phyloP scores from a whole-genome alignment of 768 basidiomycete genomes.

The Tephrocybe sp. region DNA sequence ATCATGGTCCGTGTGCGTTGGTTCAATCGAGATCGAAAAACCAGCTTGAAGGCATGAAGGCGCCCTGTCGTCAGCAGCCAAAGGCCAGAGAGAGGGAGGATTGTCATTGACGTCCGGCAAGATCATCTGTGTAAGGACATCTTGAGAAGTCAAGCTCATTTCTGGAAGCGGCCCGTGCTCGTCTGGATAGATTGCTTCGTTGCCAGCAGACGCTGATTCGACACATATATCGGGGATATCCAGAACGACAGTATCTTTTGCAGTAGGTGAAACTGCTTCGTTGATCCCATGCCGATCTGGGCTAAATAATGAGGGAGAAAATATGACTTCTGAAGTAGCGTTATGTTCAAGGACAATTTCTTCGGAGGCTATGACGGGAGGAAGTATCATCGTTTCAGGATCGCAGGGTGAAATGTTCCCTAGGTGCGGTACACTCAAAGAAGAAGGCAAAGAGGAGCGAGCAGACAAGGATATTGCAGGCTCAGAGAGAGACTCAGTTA shows the following conservation, averaged over 20 bases:
- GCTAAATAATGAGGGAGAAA: slow-evolving; percentile 5
- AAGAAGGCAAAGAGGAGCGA: not conserved
- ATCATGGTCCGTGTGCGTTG: slow-evolving; percentile 1
- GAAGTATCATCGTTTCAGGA: not conserved
- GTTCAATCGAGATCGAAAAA: slow-evolving; percentile 7
- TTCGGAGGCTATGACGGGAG: slow-evolving; percentile 2
- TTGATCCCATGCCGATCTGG: not conserved
- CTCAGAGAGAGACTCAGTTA: slow-evolving; percentile 10
- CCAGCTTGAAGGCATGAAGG: not conserved
- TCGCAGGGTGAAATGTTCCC: not conserved
- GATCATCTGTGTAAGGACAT: slow-evolving; percentile 8
- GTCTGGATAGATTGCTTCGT: not conserved
- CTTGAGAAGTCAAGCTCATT: slow-evolving; percentile 9
- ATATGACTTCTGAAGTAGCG: not conserved
- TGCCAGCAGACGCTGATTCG: not conserved
- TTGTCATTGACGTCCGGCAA: slow-evolving; percentile 6
- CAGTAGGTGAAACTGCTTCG: not conserved
- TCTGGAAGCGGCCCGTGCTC: not conserved
- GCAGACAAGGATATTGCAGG: slow-evolving; percentile 1
- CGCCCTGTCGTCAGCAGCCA: not conserved
- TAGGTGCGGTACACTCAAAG: slow-evolving; percentile 10
- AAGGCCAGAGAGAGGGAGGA: slow-evolving; percentile 8
- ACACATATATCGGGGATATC: slow-evolving; percentile 7
- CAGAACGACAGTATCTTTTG: not conserved
- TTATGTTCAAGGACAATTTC: not conserved